Evolutionary conservation across 768 basidiomycete genomes (phyloP).

Genomic region (Lentinula sp.): DNA sequence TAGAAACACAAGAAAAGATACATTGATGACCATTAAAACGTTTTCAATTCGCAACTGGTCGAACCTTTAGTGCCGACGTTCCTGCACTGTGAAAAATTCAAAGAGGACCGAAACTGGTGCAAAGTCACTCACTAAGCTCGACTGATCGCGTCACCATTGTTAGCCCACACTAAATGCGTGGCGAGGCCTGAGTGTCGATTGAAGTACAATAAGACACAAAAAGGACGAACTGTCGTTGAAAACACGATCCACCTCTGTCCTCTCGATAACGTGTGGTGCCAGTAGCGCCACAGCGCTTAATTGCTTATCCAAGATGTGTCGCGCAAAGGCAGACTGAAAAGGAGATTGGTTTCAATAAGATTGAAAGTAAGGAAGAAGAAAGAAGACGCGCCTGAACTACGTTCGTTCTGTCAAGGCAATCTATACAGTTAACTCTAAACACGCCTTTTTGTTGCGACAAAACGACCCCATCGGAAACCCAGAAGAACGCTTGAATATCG

Average conservation of each 20-base stretch:
- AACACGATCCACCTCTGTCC: conserved; percentile 59
- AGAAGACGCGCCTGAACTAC: conserved; percentile 68
- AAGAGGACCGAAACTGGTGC: not conserved
- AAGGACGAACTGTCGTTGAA: conserved; percentile 67
- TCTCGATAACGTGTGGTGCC: conserved; percentile 44
- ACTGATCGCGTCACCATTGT: conserved; percentile 95
- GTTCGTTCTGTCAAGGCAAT: conserved; percentile 92
- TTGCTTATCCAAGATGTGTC: conserved; percentile 73
- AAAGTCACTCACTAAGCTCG: conserved; percentile 63
- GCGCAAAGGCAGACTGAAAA: conserved; percentile 81
- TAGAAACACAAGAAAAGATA: conserved; percentile 17
- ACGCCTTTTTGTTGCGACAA: conserved; percentile 82
- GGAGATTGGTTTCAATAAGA: not conserved
- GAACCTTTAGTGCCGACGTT: conserved; percentile 90
- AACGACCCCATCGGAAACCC: conserved; percentile 37
- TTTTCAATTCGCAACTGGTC: conserved; percentile 13
- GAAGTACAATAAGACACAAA: not conserved
- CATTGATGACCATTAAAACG: conserved; percentile 2
- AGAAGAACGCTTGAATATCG: conserved; percentile 67
- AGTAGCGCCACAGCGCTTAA: conserved; percentile 67
- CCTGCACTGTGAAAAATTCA: conserved; percentile 60
- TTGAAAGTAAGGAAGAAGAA: not conserved
- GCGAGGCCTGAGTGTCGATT: not conserved
- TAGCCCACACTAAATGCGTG: conserved; percentile 79
- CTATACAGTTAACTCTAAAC: conserved; percentile 92